phyloP scores from a whole-genome alignment of 2,329 filamentous ascomycete species.

The Cryphonectria carpinicola region DNA sequence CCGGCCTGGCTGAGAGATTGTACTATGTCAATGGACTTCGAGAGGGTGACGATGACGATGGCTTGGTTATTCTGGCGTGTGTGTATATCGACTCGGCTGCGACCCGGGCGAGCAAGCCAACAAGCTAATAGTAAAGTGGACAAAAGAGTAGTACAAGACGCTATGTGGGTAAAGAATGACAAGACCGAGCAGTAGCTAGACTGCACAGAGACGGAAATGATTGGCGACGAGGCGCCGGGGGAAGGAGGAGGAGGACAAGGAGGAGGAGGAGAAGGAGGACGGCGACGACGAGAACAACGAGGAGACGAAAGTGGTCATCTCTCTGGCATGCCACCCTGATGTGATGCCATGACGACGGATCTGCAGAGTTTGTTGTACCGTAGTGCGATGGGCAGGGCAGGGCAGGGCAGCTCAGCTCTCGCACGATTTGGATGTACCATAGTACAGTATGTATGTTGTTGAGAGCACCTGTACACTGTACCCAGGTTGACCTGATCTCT shows the following conservation, averaged over 20 bases:
- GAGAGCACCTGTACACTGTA: background rate
- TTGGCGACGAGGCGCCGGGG: constrained; percentile 18
- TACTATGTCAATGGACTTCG: background rate
- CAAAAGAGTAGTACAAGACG: constrained; percentile 10
- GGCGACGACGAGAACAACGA: background rate
- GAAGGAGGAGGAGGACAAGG: background rate
- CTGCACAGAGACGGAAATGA: constrained; percentile 14
- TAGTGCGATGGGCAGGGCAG: background rate
- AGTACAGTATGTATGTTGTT: background rate
- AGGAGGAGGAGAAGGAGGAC: background rate
- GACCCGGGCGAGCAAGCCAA: background rate
- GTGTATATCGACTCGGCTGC: background rate
- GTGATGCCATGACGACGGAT: background rate
- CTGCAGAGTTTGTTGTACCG: background rate
- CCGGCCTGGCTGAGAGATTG: background rate
- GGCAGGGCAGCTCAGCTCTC: background rate
- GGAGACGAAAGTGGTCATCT: background rate
- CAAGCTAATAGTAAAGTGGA: background rate
- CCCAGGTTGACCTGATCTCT: background rate
- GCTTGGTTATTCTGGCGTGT: background rate
- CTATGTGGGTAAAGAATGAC: constrained; percentile 18
- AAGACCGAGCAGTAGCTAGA: constrained; percentile 12
- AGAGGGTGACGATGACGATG: constrained; percentile 1
- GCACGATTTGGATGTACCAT: background rate
- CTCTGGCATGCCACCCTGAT: background rate